A percentile compares a stretch with the other conserved stretches of the same genome.
Conservation (phyloP, 1,139 yeast species). For the Lipomyces yarrowii region DNA sequence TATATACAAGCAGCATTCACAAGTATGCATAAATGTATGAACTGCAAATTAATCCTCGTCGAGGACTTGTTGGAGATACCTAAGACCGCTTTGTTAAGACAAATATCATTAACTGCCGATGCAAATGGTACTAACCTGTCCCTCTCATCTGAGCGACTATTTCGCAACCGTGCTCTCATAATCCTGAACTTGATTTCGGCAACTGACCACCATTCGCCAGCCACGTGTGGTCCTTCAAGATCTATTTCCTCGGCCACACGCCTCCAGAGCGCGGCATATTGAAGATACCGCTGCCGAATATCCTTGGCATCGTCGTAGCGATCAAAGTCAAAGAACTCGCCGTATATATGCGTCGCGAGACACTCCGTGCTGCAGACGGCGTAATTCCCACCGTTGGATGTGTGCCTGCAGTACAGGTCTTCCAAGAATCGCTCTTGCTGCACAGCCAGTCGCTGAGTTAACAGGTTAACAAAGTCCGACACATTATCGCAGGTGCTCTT, state of each 20-base stretch:
- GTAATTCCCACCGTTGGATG: neutral
- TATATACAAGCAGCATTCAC: neutral
- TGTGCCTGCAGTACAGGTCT: slow-evolving; percentile 17
- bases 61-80: slow-evolving; percentile 6
- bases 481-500: slow-evolving; percentile 1
- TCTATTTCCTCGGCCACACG: slow-evolving; percentile 26
- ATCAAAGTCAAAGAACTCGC: slow-evolving; percentile 8
- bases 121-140: slow-evolving; percentile 11
- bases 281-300: slow-evolving; percentile 7
- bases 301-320: slow-evolving; percentile 10
- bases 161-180: slow-evolving; percentile 21
- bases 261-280: slow-evolving; percentile 23
- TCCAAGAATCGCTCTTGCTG: slow-evolving; percentile 22
- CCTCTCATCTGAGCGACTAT: slow-evolving; percentile 16
- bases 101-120: neutral
- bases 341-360: slow-evolving; percentile 20
- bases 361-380: slow-evolving; percentile 21
- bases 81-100: neutral
- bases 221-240: slow-evolving; percentile 24
- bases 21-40: neutral
- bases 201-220: slow-evolving; percentile 25
- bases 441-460: slow-evolving; percentile 15
- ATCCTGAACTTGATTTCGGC: slow-evolving; percentile 22
- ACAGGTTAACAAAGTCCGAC: slow-evolving; percentile 17
- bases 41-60: slow-evolving; percentile 17